Evolutionary conservation across 2,329 filamentous ascomycete genomes (phyloP), one percentile per base, ranked within the genome.

Genomic region (Botrytis galanthina): DNA sequence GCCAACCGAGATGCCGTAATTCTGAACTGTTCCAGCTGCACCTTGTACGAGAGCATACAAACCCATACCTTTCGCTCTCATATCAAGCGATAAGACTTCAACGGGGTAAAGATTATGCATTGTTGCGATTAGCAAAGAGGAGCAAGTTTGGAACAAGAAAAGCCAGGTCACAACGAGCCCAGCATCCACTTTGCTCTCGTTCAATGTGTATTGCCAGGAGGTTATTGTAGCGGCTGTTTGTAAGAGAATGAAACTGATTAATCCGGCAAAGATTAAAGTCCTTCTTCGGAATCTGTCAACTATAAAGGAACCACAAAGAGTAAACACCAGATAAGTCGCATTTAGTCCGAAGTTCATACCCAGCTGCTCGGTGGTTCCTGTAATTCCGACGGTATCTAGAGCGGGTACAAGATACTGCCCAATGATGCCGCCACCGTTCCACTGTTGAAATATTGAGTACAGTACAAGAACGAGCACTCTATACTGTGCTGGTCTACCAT

Each of bases 141-240:
- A 84, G 77, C 83, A 85, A 29, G 85, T 81, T 76, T 86, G 85
- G 79, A 85, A 86, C 66, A 83, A 76, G 76, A 85, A 87, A 59
- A 86, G 83, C 83, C 83, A 86, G 66, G 85, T 79, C 4, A 86
- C 80, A 0, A 84, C 85, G 4, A 86, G 78, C 6, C 79, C 81
- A 8, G 83, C 83, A 6, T 83, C 79, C 0, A 82, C 37, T 75
- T 79, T 37, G 76, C 74, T 16, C 77, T 77, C 35, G 59, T 51
- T 39, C 70, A 54, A 12, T 51, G 57, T 78, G 75, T 84, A 86
- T 70, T 83, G 82, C 85, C 85, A 86, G 8, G 83, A 84, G 1
- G 84, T 85, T 64, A 86, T 85, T 0, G 85, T 86, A 10, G 83
- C 82, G 14, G 83, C 81, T 6, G 81, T 84, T 75, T 86, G 84